phyloP scores from a whole-genome alignment of 2,329 filamentous ascomycete genomes.

The Ceratocystis albifundus region DNA sequence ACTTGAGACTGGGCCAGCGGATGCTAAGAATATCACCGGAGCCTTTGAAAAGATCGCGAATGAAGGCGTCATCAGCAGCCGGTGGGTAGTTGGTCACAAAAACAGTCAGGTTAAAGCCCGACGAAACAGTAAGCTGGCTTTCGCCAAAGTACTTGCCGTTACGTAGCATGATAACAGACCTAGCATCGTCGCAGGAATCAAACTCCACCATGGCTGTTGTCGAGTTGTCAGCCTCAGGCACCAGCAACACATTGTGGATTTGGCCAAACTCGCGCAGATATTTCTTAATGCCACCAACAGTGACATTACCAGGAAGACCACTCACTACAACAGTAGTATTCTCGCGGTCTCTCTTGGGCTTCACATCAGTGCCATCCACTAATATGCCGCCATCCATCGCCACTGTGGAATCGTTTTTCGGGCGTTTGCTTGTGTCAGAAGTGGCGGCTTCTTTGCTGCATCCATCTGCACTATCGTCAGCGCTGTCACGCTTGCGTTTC shows the following conservation, averaged over 20 bases:
- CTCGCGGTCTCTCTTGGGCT: conserved; percentile 71
- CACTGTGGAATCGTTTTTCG: conserved; percentile 36
- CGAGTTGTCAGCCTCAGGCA: conserved; percentile 50
- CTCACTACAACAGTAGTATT: conserved; percentile 74
- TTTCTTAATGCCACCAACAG: conserved; percentile 63
- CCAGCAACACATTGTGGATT: conserved; percentile 63
- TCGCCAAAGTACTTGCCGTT: conserved; percentile 70
- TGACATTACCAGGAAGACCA: conserved; percentile 59
- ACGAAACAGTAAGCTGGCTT: conserved; percentile 58
- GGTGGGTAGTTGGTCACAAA: conserved; percentile 87
- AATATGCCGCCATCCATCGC: neutral
- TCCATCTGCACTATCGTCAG: conserved; percentile 26
- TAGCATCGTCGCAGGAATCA: conserved; percentile 63
- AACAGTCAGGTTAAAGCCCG: conserved; percentile 68
- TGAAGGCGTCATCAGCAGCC: conserved; percentile 56
- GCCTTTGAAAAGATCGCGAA: conserved; percentile 56
- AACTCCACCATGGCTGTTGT: conserved; percentile 76
- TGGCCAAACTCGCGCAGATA: conserved; percentile 88
- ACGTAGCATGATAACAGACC: conserved; percentile 69
- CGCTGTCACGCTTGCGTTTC: conserved; percentile 66
- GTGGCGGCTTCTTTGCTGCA: conserved; percentile 33
- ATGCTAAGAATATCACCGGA: conserved; percentile 77
- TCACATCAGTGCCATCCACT: conserved; percentile 24
- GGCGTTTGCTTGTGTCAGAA: conserved; percentile 47
- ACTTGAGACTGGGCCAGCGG: conserved; percentile 83